Evolutionary conservation across 352 stramenopile species (phyloP), one percentile per base, ranked within the genome.

Genomic region (Globisporangium nagaii): DNA sequence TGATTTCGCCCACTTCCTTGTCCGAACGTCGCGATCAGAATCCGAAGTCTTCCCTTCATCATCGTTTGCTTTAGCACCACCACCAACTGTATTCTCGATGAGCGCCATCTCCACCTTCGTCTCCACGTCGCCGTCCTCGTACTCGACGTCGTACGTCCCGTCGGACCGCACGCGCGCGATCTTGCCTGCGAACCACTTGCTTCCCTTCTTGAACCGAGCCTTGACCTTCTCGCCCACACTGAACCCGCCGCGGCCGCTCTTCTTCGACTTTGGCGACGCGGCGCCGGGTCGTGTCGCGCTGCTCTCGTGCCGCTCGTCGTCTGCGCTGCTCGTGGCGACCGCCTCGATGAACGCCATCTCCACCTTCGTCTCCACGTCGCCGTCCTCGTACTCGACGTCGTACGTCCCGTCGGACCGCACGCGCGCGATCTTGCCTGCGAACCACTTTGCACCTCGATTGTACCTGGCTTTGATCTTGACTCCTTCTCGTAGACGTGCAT

Each of bases 201-300:
- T 74, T 1, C 90, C 86, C 13, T 72, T 70, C 19, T 92, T 96
- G 65, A 75, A 94, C 37, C 65, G 74, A 1, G 64, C 69, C 37
- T 70, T 63, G 19, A 84, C 82, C 7, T 58, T 57, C 42, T 88
- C 89, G 5, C 66, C 66, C 1, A 37, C 32, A 15, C 10, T 37
- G 32, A 37, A 37, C 3, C 32, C 32, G 32, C 32, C n/a, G n/a
- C n/a, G n/a, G n/a, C n/a, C 10, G 32, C 32, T 37, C 32, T 37
- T 37, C 32, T 37, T 37, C 9, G 32, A 37, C 32, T 37, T 37
- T 11, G 32, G 32, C 12, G 32, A 37, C 32, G 32, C 32, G 4
- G 32, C n/a, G 32, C 12, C 32, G 32, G 1, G 8, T 13, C 10
- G 10, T 37, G 32, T 37, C 32, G 32, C 10, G 32, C n/a, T n/a